A percentile compares a stretch with the other conserved stretches of the same genome.
phyloP scores from a whole-genome alignment of 2,329 filamentous ascomycete species.

The Fusarium poae region DNA sequence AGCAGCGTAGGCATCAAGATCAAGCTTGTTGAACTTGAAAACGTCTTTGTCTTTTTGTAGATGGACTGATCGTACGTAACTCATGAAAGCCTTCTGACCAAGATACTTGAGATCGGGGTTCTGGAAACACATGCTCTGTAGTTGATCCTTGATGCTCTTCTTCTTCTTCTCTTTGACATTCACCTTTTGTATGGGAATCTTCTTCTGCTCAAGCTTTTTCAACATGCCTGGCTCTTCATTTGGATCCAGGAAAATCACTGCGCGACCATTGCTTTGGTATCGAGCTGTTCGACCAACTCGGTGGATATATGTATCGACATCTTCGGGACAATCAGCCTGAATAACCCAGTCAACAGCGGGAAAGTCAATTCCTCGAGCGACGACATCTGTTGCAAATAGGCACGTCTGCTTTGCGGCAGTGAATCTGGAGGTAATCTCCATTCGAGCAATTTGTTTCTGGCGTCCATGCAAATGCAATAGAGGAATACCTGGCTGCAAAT shows the following conservation, averaged over 20 bases:
- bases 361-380: constrained; percentile 94
- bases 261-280: constrained; percentile 87
- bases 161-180: constrained; percentile 92
- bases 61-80: constrained; percentile 86
- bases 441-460: constrained; percentile 89
- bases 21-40: constrained; percentile 85
- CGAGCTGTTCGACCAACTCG: constrained; percentile 94
- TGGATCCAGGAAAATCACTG: constrained; percentile 91
- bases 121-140: constrained; percentile 97
- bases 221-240: constrained; percentile 95
- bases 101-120: constrained; percentile 94
- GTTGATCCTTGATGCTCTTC: constrained; percentile 82
- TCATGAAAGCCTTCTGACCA: constrained; percentile 95
- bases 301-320: constrained; percentile 98
- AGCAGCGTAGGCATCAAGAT: constrained; percentile 86
- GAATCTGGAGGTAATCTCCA: constrained; percentile 90
- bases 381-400: constrained; percentile 94
- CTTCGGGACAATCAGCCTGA: constrained; percentile 97
- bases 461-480: constrained; percentile 92
- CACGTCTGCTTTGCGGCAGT: constrained; percentile 84
- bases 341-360: constrained; percentile 98
- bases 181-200: constrained; percentile 87
- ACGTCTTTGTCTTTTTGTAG: constrained; percentile 92
- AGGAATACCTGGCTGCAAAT: constrained; percentile 93
- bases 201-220: constrained; percentile 85